Evolutionary conservation across 768 basidiomycete genomes (phyloP).

Genomic region (Mycena haematopus): DNA sequence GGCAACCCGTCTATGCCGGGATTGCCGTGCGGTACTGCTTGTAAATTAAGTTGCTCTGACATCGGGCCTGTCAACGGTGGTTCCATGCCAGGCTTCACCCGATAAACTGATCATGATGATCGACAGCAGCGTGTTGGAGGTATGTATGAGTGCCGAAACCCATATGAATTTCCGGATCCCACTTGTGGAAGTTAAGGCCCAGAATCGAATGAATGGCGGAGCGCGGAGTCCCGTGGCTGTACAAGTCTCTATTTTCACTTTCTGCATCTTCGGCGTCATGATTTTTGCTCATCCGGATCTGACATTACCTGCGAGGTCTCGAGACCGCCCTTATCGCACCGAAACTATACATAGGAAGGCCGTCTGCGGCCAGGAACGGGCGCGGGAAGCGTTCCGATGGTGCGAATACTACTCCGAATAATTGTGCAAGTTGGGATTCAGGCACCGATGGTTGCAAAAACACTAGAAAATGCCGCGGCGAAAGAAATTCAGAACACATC

Average conservation of each 20-base stretch:
- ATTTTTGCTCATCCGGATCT: neutral
- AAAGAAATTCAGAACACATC: neutral
- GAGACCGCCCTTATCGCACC: slow-evolving; percentile 23
- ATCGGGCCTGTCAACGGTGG: neutral
- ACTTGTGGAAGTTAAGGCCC: neutral
- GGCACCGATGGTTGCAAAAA: slow-evolving; percentile 9
- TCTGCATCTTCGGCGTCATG: neutral
- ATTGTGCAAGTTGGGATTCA: neutral
- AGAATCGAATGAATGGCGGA: neutral
- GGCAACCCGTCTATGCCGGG: neutral
- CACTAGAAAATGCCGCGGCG: neutral
- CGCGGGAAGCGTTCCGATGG: neutral
- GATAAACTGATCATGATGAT: neutral
- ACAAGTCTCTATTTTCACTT: neutral
- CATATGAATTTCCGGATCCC: neutral
- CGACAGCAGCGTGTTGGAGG: neutral
- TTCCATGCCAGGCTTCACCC: neutral
- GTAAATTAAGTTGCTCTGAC: slow-evolving; percentile 23
- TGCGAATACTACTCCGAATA: slow-evolving; percentile 22
- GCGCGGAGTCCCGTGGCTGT: neutral
- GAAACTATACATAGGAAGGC: slow-evolving; percentile 13
- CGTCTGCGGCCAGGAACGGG: slow-evolving; percentile 25
- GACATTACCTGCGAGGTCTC: neutral
- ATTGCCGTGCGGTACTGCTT: neutral
- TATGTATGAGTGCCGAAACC: neutral